These are phyloP conservation scores for Alternaria sp. DNA, from an alignment of 2,329 filamentous ascomycete genomes.

Conservation along the genomic window DNA sequence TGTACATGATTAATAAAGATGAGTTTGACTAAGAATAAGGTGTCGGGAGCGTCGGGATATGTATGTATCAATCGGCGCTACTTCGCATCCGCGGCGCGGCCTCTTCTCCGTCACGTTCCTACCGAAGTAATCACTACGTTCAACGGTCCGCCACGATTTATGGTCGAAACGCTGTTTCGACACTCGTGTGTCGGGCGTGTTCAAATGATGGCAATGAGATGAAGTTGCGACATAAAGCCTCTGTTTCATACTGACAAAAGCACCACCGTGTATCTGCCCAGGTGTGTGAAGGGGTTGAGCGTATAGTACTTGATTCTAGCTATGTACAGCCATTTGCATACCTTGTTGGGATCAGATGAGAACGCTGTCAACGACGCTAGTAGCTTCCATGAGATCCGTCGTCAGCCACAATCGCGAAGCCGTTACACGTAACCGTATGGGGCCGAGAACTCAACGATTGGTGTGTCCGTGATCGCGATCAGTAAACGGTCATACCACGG, in stretches of 20 bases:
- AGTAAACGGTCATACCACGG: background rate
- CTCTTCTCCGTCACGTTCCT: background rate
- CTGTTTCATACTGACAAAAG: background rate
- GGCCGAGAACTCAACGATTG: background rate
- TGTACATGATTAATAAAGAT: background rate
- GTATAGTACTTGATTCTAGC: background rate
- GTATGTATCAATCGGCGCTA: background rate
- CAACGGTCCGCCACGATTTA: background rate
- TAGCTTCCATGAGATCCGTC: background rate
- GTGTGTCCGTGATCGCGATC: background rate
- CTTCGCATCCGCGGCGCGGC: background rate
- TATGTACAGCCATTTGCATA: background rate
- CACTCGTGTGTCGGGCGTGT: background rate
- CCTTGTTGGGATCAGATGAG: background rate
- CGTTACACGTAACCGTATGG: background rate
- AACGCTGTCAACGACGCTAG: background rate
- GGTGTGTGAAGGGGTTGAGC: background rate
- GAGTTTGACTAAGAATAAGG: background rate
- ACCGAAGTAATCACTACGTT: background rate
- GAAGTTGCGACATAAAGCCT: background rate
- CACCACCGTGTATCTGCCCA: background rate
- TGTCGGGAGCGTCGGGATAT: background rate
- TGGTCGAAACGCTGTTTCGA: background rate
- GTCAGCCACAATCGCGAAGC: background rate
- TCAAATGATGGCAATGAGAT: background rate